Percentiles rank a stretch among this genome's conserved stretches.
phyloP scores from a whole-genome alignment of 2,329 filamentous ascomycete genomes.

The Penicillium fuscoglaucum region DNA sequence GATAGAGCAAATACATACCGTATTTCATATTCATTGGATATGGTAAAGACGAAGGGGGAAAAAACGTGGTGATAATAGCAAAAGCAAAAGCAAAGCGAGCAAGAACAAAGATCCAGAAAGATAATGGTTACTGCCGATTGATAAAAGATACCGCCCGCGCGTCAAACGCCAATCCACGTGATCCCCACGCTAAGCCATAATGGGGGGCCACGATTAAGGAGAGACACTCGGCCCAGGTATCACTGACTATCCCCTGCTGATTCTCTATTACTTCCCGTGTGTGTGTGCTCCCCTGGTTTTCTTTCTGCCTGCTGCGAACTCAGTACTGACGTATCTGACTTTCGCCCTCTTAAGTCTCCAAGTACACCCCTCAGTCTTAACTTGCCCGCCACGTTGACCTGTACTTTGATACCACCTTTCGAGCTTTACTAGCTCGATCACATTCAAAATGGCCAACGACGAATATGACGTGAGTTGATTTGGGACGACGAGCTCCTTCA shows the following conservation, averaged over 20 bases:
- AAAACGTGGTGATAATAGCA: background rate
- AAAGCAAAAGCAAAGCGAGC: background rate
- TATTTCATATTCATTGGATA: background rate
- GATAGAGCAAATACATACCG: background rate
- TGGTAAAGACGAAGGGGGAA: background rate
- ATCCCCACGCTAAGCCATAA: slow-evolving; percentile 13
- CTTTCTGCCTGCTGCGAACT: background rate
- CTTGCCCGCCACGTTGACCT: slow-evolving; percentile 10
- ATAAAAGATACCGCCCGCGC: slow-evolving; percentile 9
- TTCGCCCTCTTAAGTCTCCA: background rate
- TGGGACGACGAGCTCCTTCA: background rate
- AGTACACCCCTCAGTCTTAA: slow-evolving; percentile 2
- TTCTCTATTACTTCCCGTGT: slow-evolving; percentile 15
- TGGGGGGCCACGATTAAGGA: slow-evolving; percentile 20
- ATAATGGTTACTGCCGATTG: background rate
- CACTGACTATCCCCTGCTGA: slow-evolving; percentile 22
- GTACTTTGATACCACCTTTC: slow-evolving; percentile 21
- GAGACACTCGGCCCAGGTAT: slow-evolving; percentile 23
- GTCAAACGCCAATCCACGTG: slow-evolving; percentile 18
- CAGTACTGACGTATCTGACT: slow-evolving; percentile 1
- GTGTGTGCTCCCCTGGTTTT: slow-evolving; percentile 5
- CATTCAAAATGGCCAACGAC: slow-evolving; percentile 86
- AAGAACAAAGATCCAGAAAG: background rate
- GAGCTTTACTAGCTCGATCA: slow-evolving; percentile 22
- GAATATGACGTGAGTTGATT: slow-evolving; percentile 89